Base-by-base conservation (phyloP, 2,329 filamentous ascomycete species). In the Pestalotiopsis sp. region DNA sequence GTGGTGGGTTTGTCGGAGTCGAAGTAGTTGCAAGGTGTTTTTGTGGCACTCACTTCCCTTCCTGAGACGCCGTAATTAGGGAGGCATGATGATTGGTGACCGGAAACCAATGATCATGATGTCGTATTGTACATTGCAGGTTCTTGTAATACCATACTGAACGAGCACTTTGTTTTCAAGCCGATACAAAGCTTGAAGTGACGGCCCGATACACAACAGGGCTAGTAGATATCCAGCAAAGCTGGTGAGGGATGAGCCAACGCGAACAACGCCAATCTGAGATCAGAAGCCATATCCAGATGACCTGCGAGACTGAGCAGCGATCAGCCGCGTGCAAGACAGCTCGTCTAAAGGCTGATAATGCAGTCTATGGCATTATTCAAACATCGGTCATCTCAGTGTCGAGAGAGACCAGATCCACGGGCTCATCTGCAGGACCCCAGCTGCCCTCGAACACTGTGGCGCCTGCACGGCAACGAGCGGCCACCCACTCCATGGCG, bases 361-460 rank as follows among this genome's bases (percentile, higher is more conserved):
- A 70, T 72, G 66, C 60, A 61, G 63, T 69, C 58, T 41, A 70
- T 65, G 67, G 41, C 65, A 52, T 56, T 58, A 70, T 80, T 81
- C 73, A 89, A 66, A 87, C 86, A 72, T 88, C 88, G 17, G 82
- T 88, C 88, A 90, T 90, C 76, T 89, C 87, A 4, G 86, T 87
- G 71, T 90, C 87, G 49, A 79, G 71, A 31, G 77, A 79, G 23
- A 74, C 78, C 5, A 80, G 79, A 23, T 81, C 79, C 4, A 80
- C 74, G 40, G 83, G 77, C 64, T 85, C 80, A 66, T 87, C 85
- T n/a, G 83, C 91, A 40, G 95, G 95, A 4, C 96, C 96, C 92
- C 95, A 99, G 78, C 93, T 96, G 71, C 96, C 96, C 82, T 99
- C 96, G 75, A 93, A 99, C 66, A 99, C 91, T 0, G 94, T 98